phyloP scores from a whole-genome alignment of 345 rosid genomes.

The Camelina hispida region DNA sequence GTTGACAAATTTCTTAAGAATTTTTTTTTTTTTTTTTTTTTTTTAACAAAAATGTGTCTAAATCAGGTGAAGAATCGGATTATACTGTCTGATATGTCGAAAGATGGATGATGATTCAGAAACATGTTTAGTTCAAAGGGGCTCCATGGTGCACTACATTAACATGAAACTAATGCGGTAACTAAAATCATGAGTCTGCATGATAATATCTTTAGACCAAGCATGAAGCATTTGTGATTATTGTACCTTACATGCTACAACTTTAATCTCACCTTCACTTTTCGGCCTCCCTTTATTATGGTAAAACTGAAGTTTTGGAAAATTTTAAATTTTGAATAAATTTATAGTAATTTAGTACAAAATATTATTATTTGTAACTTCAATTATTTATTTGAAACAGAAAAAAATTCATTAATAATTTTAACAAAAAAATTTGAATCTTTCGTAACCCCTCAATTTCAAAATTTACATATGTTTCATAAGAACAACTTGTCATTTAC shows the following conservation, averaged over 20 bases:
- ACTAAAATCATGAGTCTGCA: conserved; percentile 43
- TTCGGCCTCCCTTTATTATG: background rate
- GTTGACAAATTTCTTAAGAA: background rate
- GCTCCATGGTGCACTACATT: conserved; percentile 45
- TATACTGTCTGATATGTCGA: conserved; percentile 40
- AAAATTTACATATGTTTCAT: no score
- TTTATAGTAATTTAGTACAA: background rate
- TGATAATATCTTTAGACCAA: conserved; percentile 46
- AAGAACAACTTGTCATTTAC: no score
- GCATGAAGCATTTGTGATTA: conserved; percentile 46
- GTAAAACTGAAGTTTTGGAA: conserved; percentile 9
- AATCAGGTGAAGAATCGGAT: conserved; percentile 27
- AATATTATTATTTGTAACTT: background rate
- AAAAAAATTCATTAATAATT: background rate
- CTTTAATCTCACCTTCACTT: conserved; percentile 30
- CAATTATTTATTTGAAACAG: no score
- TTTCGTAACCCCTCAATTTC: no score
- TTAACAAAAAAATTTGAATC: background rate
- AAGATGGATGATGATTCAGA: conserved; percentile 42
- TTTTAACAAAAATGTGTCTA: background rate
- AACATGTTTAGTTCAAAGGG: conserved; percentile 43
- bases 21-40: background rate
- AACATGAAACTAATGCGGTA: conserved; percentile 43
- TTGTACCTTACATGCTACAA: conserved; percentile 29
- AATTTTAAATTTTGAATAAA: background rate